Conservation (phyloP, 768 basidiomycete species). For the Xerocomus potaroensis region DNA sequence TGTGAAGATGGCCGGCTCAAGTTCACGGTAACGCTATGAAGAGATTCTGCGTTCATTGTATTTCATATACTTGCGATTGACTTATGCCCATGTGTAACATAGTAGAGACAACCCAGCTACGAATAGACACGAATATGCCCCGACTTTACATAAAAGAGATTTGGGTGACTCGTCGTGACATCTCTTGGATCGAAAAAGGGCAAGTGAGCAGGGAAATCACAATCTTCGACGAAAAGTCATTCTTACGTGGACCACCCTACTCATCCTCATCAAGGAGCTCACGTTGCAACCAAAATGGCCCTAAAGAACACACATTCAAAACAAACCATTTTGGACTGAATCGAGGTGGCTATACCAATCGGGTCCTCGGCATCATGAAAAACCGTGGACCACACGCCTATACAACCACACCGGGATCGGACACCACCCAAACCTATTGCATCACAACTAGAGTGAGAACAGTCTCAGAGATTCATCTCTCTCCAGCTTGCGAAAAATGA, state of each 20-base stretch:
- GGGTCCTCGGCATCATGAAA: conserved; percentile 46
- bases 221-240: neutral
- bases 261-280: conserved; percentile 25
- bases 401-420: conserved; percentile 53
- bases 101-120: neutral
- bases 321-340: neutral
- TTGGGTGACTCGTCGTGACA: neutral
- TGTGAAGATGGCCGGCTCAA: conserved; percentile 39
- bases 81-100: conserved; percentile 1
- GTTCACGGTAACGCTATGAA: conserved; percentile 39
- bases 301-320: conserved; percentile 7
- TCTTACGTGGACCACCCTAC: neutral
- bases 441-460: conserved; percentile 42
- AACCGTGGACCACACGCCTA: conserved; percentile 51
- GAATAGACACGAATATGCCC: conserved; percentile 1
- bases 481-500: too few relatives aligned
- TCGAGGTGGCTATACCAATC: conserved; percentile 33
- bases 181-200: too few relatives aligned
- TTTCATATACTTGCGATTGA: neutral
- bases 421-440: conserved; percentile 60
- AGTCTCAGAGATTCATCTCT: neutral
- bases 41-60: neutral
- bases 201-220: neutral
- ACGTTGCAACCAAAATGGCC: conserved; percentile 30
- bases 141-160: too few relatives aligned